Conservation (phyloP, 2,329 filamentous ascomycete genomes). For the Penicillium sp. region DNA sequence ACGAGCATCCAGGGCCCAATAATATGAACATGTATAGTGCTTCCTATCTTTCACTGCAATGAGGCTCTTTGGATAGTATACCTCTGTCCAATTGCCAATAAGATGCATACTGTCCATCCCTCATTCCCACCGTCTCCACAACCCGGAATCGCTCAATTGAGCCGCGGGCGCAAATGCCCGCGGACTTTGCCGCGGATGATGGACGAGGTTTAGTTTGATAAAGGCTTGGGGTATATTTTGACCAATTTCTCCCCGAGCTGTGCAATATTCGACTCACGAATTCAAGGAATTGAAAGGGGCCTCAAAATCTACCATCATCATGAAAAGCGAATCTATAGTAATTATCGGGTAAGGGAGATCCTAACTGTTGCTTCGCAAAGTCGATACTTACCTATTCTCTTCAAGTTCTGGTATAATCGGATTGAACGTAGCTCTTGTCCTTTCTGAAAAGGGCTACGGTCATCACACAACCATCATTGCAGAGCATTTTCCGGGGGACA, state of each 20-base stretch:
- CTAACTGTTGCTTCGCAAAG: neutral
- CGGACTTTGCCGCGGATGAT: constrained; percentile 4
- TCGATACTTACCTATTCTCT: neutral
- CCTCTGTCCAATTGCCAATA: neutral
- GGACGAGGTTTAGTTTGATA: neutral
- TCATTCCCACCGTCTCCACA: neutral
- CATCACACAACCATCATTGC: constrained; percentile 35
- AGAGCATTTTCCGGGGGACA: constrained; percentile 44
- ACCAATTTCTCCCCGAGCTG: too few species aligned
- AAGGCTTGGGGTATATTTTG: neutral
- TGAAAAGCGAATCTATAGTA: constrained; percentile 6
- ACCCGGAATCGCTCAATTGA: neutral
- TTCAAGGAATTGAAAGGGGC: neutral
- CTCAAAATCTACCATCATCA: neutral
- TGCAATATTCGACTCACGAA: too few species aligned
- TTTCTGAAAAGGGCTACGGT: constrained; percentile 4
- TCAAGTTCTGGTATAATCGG: constrained; percentile 4
- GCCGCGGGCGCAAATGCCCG: neutral
- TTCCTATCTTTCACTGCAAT: too few species aligned
- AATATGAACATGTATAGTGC: too few species aligned
- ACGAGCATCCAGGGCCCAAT: too few species aligned
- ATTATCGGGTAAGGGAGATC: constrained; percentile 1
- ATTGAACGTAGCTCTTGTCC: constrained; percentile 5
- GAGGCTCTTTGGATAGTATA: neutral
- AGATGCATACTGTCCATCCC: neutral